Base-by-base conservation (phyloP, 768 basidiomycete species). In the Agaricus sinodeliciosus region DNA sequence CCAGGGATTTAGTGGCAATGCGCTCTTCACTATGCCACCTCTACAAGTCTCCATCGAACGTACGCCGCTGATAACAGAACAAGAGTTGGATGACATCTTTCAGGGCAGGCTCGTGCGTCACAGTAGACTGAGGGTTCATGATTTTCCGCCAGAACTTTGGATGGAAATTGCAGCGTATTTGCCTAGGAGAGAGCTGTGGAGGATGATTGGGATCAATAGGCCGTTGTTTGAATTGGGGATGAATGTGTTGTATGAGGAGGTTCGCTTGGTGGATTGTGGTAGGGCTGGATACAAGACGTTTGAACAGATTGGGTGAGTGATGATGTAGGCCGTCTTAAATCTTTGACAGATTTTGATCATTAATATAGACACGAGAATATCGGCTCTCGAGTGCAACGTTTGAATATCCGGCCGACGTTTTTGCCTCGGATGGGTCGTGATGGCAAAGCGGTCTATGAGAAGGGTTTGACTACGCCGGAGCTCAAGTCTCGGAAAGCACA, bases 171-270 rank as follows among this genome's bases (percentile, higher is more conserved):
- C 65, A 4, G 52, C 58, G 3, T 65, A 64, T 53, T 57, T 65
- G 16, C 65, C 63, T 15, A 52, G 52, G 15, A 48, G 51, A 28
- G 53, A 51, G 4, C 43, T 63, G n/a, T 59, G 58, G 27, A 67
- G 59, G 48, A 51, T 67, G 57, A 58, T 66, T 42, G 64, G 67
- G 7, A 48, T 68, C 13, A 69, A 64, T 36, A 58, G 66, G 25
- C 43, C 46, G 8, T 57, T 68, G 5, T 69, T 68, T 41, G 61
- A 67, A 44, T 55, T 69, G 15, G 67, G 61, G 2, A 55, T 68
- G 56, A 51, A 64, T 25, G 62, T 67, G 36, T 59, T 64, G 19
- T 69, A 67, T 46, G 56, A 60, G 26, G 66, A 67, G 49, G 49
- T 68, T 9, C 55, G 63, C 40, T 58, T 69, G n/a, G 58, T 62